Conservation (phyloP, 192 early-diverging fungal genomes). For the Backusella australiensis region DNA sequence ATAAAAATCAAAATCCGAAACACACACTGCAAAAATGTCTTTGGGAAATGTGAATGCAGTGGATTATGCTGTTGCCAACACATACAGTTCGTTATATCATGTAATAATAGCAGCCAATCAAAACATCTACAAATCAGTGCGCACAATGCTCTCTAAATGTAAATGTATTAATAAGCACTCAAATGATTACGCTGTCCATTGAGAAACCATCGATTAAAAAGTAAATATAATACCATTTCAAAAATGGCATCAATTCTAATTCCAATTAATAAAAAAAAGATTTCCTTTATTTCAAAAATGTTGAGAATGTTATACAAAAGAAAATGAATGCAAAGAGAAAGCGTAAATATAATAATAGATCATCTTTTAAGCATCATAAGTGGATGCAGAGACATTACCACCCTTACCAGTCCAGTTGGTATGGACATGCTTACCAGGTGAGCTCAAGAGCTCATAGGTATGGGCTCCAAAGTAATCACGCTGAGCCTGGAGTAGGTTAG, state of each 20-base stretch:
- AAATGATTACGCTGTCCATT: neutral
- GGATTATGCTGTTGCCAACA: too few species aligned
- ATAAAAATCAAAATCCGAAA: neutral
- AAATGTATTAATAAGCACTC: too few species aligned
- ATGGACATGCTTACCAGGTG: slow-evolving; percentile 66
- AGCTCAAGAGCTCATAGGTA: slow-evolving; percentile 84
- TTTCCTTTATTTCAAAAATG: neutral
- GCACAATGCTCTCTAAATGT: too few species aligned
- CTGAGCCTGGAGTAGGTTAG: slow-evolving; percentile 96
- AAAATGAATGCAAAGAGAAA: neutral
- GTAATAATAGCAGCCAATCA: too few species aligned
- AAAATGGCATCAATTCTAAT: neutral
- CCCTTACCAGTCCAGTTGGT: slow-evolving; percentile 99
- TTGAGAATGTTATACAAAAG: neutral
- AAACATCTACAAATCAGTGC: too few species aligned
- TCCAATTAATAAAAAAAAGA: neutral
- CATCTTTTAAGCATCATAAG: slow-evolving; percentile 53
- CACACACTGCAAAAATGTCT: too few species aligned
- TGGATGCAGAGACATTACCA: slow-evolving; percentile 59
- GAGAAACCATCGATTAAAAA: neutral
- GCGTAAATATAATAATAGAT: neutral
- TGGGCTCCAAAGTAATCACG: slow-evolving; percentile 99
- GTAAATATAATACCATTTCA: neutral
- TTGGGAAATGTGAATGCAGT: too few species aligned
- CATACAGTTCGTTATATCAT: too few species aligned